Percentiles rank a stretch among this genome's conserved stretches.
Evolutionary conservation across 352 stramenopile species (phyloP).

Genomic region (Globisporangium splendens): DNA sequence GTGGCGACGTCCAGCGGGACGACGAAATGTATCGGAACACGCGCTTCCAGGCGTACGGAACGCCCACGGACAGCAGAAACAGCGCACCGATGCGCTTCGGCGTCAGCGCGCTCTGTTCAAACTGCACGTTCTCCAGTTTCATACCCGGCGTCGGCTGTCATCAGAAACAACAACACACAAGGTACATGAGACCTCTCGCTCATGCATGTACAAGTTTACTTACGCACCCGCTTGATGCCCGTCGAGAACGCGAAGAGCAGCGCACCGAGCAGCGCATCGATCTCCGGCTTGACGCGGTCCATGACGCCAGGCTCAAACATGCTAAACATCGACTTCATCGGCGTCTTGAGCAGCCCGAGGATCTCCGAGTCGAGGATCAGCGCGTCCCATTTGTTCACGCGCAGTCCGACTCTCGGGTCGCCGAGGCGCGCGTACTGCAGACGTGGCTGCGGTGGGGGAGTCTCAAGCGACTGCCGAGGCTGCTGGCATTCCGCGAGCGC

Average conservation of each 20-base stretch:
- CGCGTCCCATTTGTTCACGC: slow-evolving; percentile 85
- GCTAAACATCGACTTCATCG: slow-evolving; percentile 77
- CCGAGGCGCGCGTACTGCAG: slow-evolving; percentile 46
- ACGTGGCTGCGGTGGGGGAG: slow-evolving; percentile 7
- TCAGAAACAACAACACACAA: slow-evolving; percentile 4
- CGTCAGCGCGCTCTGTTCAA: slow-evolving; percentile 42
- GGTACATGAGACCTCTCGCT: not conserved
- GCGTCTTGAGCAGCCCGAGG: slow-evolving; percentile 63
- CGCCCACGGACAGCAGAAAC: slow-evolving; percentile 65
- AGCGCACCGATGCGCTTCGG: slow-evolving; percentile 43
- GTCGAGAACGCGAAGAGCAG: slow-evolving; percentile 68
- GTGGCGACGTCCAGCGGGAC: slow-evolving; percentile 29
- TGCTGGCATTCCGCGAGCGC: slow-evolving; percentile 35
- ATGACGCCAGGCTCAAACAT: slow-evolving; percentile 68
- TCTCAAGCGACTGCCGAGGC: not conserved
- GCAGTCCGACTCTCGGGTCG: slow-evolving; percentile 39
- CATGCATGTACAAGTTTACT: not conserved
- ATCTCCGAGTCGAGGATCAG: slow-evolving; percentile 81
- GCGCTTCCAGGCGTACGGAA: slow-evolving; percentile 80
- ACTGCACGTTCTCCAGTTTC: slow-evolving; percentile 81
- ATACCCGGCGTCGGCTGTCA: slow-evolving; percentile 74
- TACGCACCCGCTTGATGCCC: slow-evolving; percentile 50
- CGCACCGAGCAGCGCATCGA: slow-evolving; percentile 50
- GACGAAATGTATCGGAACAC: slow-evolving; percentile 59
- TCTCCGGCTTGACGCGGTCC: slow-evolving; percentile 68